These are phyloP conservation scores for Backusella australiensis DNA, from an alignment of 192 early-diverging fungal species.

Conservation along the genomic window DNA sequence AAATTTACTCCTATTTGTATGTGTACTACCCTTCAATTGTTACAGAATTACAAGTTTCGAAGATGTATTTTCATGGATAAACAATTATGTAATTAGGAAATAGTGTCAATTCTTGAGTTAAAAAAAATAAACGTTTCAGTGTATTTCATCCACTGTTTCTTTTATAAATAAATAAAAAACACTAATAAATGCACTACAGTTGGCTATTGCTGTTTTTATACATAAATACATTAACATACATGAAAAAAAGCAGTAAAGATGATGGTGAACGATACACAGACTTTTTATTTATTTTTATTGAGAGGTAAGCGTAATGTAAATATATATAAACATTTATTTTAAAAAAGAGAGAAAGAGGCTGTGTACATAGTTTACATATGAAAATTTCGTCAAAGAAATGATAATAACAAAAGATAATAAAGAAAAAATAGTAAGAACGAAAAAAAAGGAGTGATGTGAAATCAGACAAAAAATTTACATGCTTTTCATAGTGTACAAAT, in stretches of 20 bases:
- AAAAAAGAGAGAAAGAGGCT: not conserved
- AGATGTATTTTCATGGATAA: not conserved
- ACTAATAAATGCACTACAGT: not conserved
- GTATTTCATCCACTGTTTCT: not conserved
- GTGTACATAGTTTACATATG: not conserved
- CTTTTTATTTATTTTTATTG: not conserved
- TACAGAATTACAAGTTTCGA: constrained; percentile 1
- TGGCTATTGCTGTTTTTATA: not conserved
- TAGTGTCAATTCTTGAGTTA: not conserved
- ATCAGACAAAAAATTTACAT: constrained; percentile 2
- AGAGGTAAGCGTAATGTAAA: not conserved
- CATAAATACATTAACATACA: not conserved
- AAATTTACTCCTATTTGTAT: not conserved
- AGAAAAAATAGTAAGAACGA: not conserved
- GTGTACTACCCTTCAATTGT: not conserved
- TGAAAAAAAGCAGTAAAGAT: not conserved
- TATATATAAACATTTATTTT: not conserved
- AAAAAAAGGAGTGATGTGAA: not conserved
- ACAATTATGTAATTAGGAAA: not conserved
- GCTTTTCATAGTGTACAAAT: not conserved
- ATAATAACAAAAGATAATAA: not conserved
- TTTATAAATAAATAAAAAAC: not conserved
- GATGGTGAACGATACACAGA: not conserved
- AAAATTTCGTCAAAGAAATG: not conserved
- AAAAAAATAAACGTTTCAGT: not conserved